Percentiles rank a stretch among this genome's conserved stretches.
Conservation (phyloP, 805 yeast genomes). For the Ogataea thermomethanolica region DNA sequence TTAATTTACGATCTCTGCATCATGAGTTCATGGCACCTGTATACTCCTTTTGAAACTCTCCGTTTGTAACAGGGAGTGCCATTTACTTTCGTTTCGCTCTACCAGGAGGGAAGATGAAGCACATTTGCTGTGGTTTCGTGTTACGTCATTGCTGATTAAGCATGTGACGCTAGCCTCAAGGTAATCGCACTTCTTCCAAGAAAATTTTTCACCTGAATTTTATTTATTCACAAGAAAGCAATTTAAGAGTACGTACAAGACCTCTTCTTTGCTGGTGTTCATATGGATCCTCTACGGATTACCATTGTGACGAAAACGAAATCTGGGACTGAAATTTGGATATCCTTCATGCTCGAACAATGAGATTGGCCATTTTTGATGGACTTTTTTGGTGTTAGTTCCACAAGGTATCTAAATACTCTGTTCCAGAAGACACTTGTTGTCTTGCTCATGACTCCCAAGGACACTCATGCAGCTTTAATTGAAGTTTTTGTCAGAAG, state of each 20-base stretch:
- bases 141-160: too few species aligned
- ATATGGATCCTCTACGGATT: background rate
- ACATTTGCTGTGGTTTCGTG: too few species aligned
- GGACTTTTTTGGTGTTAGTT: slow-evolving; percentile 9
- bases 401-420: slow-evolving; percentile 18
- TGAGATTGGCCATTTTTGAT: slow-evolving; percentile 3
- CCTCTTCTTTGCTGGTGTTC: slow-evolving; percentile 10
- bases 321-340: slow-evolving; percentile 35
- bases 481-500: slow-evolving; percentile 27
- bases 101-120: too few species aligned
- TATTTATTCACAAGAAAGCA: slow-evolving; percentile 2
- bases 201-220: slow-evolving; percentile 5
- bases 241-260: slow-evolving; percentile 7
- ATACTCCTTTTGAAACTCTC: too few species aligned
- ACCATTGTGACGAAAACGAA: slow-evolving; percentile 20
- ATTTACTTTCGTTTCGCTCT: too few species aligned
- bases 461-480: slow-evolving; percentile 48
- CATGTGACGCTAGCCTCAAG: too few species aligned
- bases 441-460: slow-evolving; percentile 43
- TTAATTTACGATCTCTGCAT: too few species aligned
- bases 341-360: slow-evolving; percentile 18
- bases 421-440: slow-evolving; percentile 11
- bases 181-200: background rate
- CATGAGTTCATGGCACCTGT: too few species aligned
- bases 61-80: too few species aligned